A percentile compares a stretch with the other conserved stretches of the same genome.
phyloP scores from a whole-genome alignment of 1,139 yeast genomes.

The Suhomyces panamericanus region DNA sequence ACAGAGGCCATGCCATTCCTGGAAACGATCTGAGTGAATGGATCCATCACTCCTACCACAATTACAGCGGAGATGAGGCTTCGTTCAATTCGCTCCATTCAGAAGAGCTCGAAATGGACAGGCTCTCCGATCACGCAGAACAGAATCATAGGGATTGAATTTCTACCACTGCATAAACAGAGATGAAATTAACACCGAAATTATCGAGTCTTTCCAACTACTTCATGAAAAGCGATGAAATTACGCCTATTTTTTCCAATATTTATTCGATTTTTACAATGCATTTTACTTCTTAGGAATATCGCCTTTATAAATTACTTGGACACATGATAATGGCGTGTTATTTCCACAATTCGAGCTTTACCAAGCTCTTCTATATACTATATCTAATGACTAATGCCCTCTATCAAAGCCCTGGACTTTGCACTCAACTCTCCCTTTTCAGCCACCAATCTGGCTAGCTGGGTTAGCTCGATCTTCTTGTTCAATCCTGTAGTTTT shows the following conservation, averaged over 20 bases:
- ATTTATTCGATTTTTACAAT: no score
- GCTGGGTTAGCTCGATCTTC: conserved; percentile 21
- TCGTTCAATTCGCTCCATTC: conserved; percentile 18
- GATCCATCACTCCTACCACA: conserved; percentile 22
- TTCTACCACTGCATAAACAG: no score
- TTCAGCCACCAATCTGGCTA: conserved; percentile 19
- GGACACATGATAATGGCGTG: no score
- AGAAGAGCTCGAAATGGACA: conserved; percentile 4
- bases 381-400: conserved; percentile 5
- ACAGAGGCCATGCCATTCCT: conserved; percentile 9
- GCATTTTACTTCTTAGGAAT: no score
- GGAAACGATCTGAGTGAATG: conserved; percentile 20
- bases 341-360: no score
- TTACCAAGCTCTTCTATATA: not conserved
- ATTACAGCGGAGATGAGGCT: conserved; percentile 20
- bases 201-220: no score
- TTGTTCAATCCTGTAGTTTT: conserved; percentile 8
- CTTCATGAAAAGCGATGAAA: no score
- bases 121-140: not conserved
- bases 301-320: no score
- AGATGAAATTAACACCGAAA: no score
- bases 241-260: no score
- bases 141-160: no score
- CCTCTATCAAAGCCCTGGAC: conserved; percentile 8
- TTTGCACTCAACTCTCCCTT: conserved; percentile 10